Base-by-base conservation (phyloP, 176 grass and related monocot species). In the bread wheat (Triticum aestivum) region DNA sequence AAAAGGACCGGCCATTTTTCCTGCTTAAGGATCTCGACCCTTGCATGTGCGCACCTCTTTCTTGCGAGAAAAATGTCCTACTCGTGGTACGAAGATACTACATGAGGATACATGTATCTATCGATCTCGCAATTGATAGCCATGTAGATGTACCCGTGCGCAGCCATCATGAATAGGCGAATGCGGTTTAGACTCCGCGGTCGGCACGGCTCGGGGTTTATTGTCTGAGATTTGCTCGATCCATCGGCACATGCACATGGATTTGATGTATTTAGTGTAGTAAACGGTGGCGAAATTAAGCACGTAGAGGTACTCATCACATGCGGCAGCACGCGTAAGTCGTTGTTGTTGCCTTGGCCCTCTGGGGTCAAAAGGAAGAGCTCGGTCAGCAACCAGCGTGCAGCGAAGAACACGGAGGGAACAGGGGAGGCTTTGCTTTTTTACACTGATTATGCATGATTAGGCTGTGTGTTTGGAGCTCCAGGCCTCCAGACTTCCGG, bases 11-110 rank as follows among this genome's bases (percentile, higher is more conserved):
- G 38, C 42, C 79, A 33, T 78, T 82, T 82, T 54, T 83, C 70
- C 14, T 5, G n/a, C 41, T 5, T 24, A 41, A 83, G 26, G 79
- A 87, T 73, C 1, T 32, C 26, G 2, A 52, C 4, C 0, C 72
- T 5, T 49, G 72, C 45, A 89, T 88, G 85, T 62, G 72, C 72
- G 29, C 10, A 15, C 61, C 75, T 4, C 45, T 79, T 61, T 79
- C 66, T 9, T 61, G 37, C 24, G 61, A 26, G 65, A 62, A 59
- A 58, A 66, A 85, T 41, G 38, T 64, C 87, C 13, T 63, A 7
- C 54, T 59, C 54, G 54, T 21, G 54, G 54, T 59, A 59, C 54
- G 54, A 59, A 59, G 18, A 59, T 59, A 51, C 44, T 47, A 20
- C 54, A 59, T 59, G 54, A 49, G 1, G 47, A 49, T 49, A 15